These are phyloP conservation scores for Planoprotostelium fungivorum DNA, from an alignment of 78 protist species.

Conservation along the genomic window DNA sequence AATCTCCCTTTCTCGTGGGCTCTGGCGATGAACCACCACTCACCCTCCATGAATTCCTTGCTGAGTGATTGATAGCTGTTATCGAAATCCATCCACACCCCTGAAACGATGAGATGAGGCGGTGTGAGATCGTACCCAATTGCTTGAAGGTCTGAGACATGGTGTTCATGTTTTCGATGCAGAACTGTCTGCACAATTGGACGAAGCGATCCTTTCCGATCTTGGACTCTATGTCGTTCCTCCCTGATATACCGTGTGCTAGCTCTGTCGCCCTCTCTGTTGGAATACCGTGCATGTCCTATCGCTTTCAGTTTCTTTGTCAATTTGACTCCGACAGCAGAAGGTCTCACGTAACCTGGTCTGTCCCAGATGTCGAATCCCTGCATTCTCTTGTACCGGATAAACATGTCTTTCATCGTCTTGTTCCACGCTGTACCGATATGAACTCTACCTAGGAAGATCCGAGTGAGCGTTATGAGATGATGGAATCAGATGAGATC, in stretches of 20 bases:
- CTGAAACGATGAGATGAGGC: neutral
- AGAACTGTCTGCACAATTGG: constrained; percentile 4
- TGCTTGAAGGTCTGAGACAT: neutral
- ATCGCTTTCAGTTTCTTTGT: neutral
- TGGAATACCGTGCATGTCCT: constrained; percentile 17
- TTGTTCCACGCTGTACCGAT: constrained; percentile 23
- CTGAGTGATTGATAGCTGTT: neutral
- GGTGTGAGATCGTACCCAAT: neutral
- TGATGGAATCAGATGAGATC: neutral
- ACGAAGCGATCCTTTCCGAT: constrained; percentile 5
- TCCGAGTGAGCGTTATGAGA: neutral
- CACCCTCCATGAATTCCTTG: constrained; percentile 6
- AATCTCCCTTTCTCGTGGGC: constrained; percentile 2
- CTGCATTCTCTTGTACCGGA: constrained; percentile 11
- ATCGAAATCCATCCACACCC: constrained; percentile 25
- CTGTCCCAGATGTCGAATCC: constrained; percentile 12
- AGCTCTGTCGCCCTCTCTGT: constrained; percentile 15
- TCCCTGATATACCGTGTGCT: neutral
- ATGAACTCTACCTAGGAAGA: neutral
- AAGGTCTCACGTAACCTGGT: neutral
- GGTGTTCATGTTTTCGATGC: neutral
- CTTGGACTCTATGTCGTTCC: neutral
- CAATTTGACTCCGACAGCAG: neutral
- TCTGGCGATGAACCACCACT: constrained; percentile 7
- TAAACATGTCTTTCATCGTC: constrained; percentile 4